Evolutionary conservation across 1,139 yeast genomes (phyloP).

Genomic region (Spencermartinsiella ligniputridi): DNA sequence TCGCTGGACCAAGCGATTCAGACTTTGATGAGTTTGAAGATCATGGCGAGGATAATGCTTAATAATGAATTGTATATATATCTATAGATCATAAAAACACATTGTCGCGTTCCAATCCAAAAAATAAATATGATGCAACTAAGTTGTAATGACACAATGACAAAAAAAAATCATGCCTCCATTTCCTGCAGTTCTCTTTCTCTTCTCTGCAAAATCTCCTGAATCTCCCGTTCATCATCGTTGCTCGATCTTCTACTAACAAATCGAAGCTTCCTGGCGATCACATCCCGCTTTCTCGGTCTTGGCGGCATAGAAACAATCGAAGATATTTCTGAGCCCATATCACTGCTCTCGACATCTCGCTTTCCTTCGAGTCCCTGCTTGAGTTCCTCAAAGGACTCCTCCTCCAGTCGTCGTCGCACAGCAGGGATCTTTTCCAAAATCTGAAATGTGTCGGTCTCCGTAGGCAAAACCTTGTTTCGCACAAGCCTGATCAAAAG

Average conservation of each 20-base stretch:
- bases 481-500: slow-evolving; percentile 55
- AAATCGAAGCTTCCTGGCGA: slow-evolving; percentile 26
- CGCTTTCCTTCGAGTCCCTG: slow-evolving; percentile 61
- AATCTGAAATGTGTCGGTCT: slow-evolving; percentile 72
- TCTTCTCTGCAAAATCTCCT: slow-evolving; percentile 35
- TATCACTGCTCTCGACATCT: slow-evolving; percentile 7
- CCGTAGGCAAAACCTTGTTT: slow-evolving; percentile 58
- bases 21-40: slow-evolving; percentile 11
- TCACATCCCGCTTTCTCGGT: slow-evolving; percentile 32
- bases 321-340: background rate
- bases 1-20: slow-evolving; percentile 12
- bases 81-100: slow-evolving; percentile 1
- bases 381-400: slow-evolving; percentile 64
- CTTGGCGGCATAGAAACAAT: background rate
- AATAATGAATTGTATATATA: slow-evolving; percentile 1
- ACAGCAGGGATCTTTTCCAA: slow-evolving; percentile 68
- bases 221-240: slow-evolving; percentile 37
- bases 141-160: background rate
- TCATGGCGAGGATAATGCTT: background rate
- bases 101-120: background rate
- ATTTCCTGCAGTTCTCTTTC: slow-evolving; percentile 26
- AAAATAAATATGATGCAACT: background rate
- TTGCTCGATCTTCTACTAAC: slow-evolving; percentile 26
- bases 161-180: background rate
- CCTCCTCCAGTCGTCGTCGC: slow-evolving; percentile 65